Evolutionary conservation across 345 rosid genomes (phyloP).

Genomic region (Streptanthus diversifolius): DNA sequence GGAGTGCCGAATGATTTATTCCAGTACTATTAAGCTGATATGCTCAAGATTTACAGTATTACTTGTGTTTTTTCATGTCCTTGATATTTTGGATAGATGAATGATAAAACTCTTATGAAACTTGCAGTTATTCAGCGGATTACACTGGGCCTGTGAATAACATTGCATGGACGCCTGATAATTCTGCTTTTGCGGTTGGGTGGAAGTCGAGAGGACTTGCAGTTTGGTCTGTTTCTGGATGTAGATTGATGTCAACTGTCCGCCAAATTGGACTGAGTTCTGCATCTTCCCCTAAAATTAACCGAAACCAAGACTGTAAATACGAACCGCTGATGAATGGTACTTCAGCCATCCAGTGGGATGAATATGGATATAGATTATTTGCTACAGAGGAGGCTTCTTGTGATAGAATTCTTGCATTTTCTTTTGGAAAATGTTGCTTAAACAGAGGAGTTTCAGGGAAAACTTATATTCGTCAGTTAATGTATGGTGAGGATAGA

Average conservation of each 20-base stretch:
- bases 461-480: slow-evolving; percentile 86
- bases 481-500: slow-evolving; percentile 92
- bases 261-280: slow-evolving; percentile 89
- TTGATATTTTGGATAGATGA: not conserved
- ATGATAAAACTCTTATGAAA: not conserved
- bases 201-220: slow-evolving; percentile 96
- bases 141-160: slow-evolving; percentile 92
- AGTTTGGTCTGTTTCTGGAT: slow-evolving; percentile 98
- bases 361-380: slow-evolving; percentile 86
- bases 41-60: not conserved
- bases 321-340: slow-evolving; percentile 88
- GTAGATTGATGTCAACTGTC: slow-evolving; percentile 95
- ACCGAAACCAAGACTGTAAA: slow-evolving; percentile 72
- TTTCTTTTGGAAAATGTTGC: slow-evolving; percentile 97
- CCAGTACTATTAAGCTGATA: not conserved
- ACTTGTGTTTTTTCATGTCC: not conserved
- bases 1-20: slow-evolving; percentile 1
- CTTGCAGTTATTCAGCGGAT: slow-evolving; percentile 78
- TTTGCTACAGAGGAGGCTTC: slow-evolving; percentile 88
- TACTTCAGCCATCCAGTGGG: slow-evolving; percentile 91
- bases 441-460: slow-evolving; percentile 93
- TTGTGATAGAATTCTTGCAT: slow-evolving; percentile 76
- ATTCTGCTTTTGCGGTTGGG: slow-evolving; percentile 98
- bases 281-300: slow-evolving; percentile 69
- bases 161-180: slow-evolving; percentile 97